Conservation (phyloP, 139 green algal species). For the Chlamydomonas applanata region DNA sequence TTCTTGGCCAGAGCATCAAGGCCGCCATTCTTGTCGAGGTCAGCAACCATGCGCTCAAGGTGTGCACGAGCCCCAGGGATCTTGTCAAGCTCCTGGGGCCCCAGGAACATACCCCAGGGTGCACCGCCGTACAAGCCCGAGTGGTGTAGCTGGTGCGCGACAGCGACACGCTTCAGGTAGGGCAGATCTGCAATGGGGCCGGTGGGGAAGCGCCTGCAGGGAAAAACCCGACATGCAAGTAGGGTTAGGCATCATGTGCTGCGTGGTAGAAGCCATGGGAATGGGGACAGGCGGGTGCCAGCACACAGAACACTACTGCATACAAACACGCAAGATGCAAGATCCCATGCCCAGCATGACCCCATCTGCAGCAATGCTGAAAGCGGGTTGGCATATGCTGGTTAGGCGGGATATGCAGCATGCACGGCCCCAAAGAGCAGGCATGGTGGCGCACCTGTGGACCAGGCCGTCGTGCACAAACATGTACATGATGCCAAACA, state of each 20-base stretch:
- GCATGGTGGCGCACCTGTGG: constrained; percentile 48
- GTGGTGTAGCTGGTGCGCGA: constrained; percentile 95
- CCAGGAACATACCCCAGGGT: constrained; percentile 95
- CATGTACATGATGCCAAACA: constrained; percentile 98
- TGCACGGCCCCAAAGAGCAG: too few relatives aligned
- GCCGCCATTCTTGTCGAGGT: constrained; percentile 31
- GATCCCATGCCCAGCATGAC: too few relatives aligned
- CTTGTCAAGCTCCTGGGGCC: constrained; percentile 74
- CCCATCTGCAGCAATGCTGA: too few relatives aligned
- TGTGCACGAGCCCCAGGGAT: constrained; percentile 62
- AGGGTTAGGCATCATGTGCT: too few relatives aligned
- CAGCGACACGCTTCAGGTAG: constrained; percentile 80
- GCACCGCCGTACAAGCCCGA: constrained; percentile 89
- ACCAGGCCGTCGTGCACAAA: constrained; percentile 98
- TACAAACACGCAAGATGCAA: too few relatives aligned
- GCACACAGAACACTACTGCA: too few relatives aligned
- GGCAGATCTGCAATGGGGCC: constrained; percentile 90
- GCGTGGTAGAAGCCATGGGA: too few relatives aligned
- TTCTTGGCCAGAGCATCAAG: too few relatives aligned
- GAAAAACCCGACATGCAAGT: background rate
- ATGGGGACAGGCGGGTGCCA: too few relatives aligned
- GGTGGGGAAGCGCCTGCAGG: constrained; percentile 78
- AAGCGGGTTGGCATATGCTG: too few relatives aligned
- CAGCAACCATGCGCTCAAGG: constrained; percentile 63
- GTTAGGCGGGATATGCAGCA: too few relatives aligned